Evolutionary conservation across 768 basidiomycete genomes (phyloP).

Genomic region (Phaffia tasmanica): DNA sequence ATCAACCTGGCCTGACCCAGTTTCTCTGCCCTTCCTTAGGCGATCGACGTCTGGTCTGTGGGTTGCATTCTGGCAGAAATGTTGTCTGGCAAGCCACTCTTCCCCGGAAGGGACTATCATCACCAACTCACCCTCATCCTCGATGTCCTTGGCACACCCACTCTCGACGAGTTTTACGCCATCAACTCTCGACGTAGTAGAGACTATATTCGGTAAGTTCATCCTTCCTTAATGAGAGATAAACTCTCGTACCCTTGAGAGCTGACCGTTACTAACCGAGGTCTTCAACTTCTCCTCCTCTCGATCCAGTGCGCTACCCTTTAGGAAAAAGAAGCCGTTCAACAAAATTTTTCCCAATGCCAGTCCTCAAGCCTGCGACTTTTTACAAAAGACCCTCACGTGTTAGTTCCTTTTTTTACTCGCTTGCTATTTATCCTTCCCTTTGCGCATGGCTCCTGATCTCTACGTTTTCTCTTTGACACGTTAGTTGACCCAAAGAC

Average conservation of each 20-base stretch:
- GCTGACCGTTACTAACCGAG: slow-evolving; percentile 45
- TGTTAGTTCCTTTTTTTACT: slow-evolving; percentile 43
- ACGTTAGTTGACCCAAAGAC: slow-evolving; percentile 52
- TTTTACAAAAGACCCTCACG: slow-evolving; percentile 51
- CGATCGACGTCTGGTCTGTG: slow-evolving; percentile 43
- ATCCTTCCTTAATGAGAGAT: not conserved
- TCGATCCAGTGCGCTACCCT: slow-evolving; percentile 58
- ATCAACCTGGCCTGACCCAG: not conserved
- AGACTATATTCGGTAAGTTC: slow-evolving; percentile 30
- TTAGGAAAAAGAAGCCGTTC: slow-evolving; percentile 68
- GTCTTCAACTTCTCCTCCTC: not conserved
- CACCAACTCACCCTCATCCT: slow-evolving; percentile 87
- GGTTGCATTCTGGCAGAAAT: slow-evolving; percentile 84
- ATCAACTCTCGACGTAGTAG: slow-evolving; percentile 63
- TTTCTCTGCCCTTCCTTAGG: slow-evolving; percentile 25
- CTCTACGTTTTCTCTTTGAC: not conserved
- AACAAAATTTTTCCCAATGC: slow-evolving; percentile 60
- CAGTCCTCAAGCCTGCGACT: slow-evolving; percentile 42
- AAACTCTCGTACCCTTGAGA: not conserved
- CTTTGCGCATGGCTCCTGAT: not conserved
- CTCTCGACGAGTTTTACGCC: slow-evolving; percentile 85
- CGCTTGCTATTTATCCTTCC: not conserved
- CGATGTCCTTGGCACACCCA: slow-evolving; percentile 67
- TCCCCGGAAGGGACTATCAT: slow-evolving; percentile 89
- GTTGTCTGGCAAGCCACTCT: slow-evolving; percentile 80